Evolutionary conservation across 1,284 basidiomycete species (phyloP).

Genomic region (Leccinum griseonigrum): DNA sequence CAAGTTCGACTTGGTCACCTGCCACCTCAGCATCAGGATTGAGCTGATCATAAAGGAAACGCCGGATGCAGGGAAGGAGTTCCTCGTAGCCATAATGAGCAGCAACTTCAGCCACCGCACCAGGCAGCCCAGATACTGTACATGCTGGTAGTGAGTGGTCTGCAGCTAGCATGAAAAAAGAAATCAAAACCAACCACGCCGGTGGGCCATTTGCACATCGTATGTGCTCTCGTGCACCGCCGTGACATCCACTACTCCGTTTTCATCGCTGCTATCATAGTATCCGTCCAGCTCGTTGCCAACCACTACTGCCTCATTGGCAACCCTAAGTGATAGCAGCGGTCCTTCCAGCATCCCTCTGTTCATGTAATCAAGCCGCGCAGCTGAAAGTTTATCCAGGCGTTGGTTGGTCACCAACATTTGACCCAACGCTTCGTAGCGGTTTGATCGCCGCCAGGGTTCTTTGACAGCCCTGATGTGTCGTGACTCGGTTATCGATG

Average conservation of each 20-base stretch:
- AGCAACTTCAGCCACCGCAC: not conserved
- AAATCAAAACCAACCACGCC: not conserved
- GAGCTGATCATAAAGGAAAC: slow-evolving; percentile 2
- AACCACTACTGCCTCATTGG: not conserved
- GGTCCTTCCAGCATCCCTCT: not conserved
- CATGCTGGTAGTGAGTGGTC: not conserved
- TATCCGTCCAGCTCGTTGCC: not conserved
- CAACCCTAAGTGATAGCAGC: not conserved
- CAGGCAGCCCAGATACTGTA: not conserved
- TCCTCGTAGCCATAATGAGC: not conserved
- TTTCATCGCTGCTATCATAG: not conserved
- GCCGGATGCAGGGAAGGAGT: not conserved
- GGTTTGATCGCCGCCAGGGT: not conserved
- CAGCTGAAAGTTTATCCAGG: not conserved
- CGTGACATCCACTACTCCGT: not conserved
- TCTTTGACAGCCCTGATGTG: slow-evolving; percentile 5
- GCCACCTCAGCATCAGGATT: not conserved
- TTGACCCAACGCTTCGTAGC: not conserved
- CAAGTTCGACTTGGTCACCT: not conserved
- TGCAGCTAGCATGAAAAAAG: not conserved
- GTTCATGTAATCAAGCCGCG: not conserved
- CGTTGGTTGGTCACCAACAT: slow-evolving; percentile 1
- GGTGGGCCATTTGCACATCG: not conserved
- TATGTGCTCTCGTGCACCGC: not conserved
- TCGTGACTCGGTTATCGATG: not conserved